These are phyloP conservation scores for Pythium biforme DNA, from an alignment of 352 stramenopile genomes.

Conservation along the genomic window DNA sequence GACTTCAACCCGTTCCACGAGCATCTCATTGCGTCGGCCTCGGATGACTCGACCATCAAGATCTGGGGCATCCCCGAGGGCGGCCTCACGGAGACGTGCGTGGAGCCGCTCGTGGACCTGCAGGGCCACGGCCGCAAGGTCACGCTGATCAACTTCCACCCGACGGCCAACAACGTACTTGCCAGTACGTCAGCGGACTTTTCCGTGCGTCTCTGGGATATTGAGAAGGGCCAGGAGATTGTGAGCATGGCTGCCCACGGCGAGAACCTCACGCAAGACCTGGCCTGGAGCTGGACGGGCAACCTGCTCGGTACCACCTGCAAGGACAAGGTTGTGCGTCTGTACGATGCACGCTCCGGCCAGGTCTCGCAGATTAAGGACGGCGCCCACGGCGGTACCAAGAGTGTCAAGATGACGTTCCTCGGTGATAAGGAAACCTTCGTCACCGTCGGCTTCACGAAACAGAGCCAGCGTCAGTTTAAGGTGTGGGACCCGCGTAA, in stretches of 20 bases:
- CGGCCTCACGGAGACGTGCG: slow-evolving; percentile 93
- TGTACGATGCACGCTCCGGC: slow-evolving; percentile 95
- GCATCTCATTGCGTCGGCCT: slow-evolving; percentile 94
- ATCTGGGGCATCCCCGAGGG: slow-evolving; percentile 96
- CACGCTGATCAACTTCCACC: slow-evolving; percentile 98
- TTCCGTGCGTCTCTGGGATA: slow-evolving; percentile 98
- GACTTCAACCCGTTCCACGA: slow-evolving; percentile 99
- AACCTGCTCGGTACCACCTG: slow-evolving; percentile 93
- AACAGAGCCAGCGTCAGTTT: slow-evolving; percentile 93
- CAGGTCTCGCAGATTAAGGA: slow-evolving; percentile 73
- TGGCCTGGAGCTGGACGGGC: slow-evolving; percentile 97
- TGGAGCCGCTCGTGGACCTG: slow-evolving; percentile 96
- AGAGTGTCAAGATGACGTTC: slow-evolving; percentile 97
- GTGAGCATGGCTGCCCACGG: slow-evolving; percentile 83
- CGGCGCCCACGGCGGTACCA: slow-evolving; percentile 96
- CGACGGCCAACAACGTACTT: slow-evolving; percentile 97
- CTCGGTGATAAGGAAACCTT: slow-evolving; percentile 96
- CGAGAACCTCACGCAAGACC: slow-evolving; percentile 95
- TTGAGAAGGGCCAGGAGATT: slow-evolving; percentile 94
- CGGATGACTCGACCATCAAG: slow-evolving; percentile 98
- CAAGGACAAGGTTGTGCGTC: slow-evolving; percentile 98
- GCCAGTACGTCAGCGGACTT: slow-evolving; percentile 94
- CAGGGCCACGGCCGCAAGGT: slow-evolving; percentile 95
- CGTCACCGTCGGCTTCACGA: slow-evolving; percentile 97
- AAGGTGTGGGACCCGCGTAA: slow-evolving; percentile 90